Base-by-base conservation (phyloP, 352 stramenopile species). In the Globisporangium canariense region DNA sequence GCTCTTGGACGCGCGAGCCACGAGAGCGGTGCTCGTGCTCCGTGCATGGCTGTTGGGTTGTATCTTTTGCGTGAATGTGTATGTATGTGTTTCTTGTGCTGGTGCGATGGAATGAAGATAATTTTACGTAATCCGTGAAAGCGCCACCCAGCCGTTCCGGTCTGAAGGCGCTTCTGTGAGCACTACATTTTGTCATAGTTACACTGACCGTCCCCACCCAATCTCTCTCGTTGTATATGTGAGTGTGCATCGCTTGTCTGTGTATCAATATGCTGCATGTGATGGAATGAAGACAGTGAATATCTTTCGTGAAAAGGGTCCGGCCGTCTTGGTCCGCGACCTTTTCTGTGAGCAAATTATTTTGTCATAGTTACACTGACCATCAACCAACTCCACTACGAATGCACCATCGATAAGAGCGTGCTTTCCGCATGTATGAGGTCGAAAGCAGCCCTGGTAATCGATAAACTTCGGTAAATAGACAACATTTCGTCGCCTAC, bases 341-440 rank as follows among this genome's bases (percentile, higher is more conserved):
- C 59, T 69, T 53, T 84, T 84, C 69, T 78, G 69, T 84, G 76
- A 84, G 74, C 74, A 76, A 53, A n/a, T 73, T 77, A 67, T 75
- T 82, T 79, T 86, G 77, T 86, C 77, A 86, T 86, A 86, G 77
- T 86, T 86, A 86, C 77, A 86, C 77, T 86, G 77, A 86, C 77
- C 77, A 86, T 86, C 68, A 59, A 22, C 2, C 62, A 66, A 66
- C n/a, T n/a, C 52, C n/a, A 1, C 20, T 41, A 8, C 20, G n/a
- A 32, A 16, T 52, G 18, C 22, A 20, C n/a, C n/a, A 14, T 52
- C 36, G 9, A 30, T 16, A 6, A 52, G n/a, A 14, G 22, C 7
- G 11, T 30, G 20, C n/a, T 18, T 9, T 16, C 6, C 25, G 46
- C 7, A 3, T 52, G 40, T 18, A 4, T 18, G 14, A n/a, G 0